A percentile compares a stretch with the other conserved stretches of the same genome.
Conservation (phyloP, 345 rosid genomes). For the Boechera divaricarpa region DNA sequence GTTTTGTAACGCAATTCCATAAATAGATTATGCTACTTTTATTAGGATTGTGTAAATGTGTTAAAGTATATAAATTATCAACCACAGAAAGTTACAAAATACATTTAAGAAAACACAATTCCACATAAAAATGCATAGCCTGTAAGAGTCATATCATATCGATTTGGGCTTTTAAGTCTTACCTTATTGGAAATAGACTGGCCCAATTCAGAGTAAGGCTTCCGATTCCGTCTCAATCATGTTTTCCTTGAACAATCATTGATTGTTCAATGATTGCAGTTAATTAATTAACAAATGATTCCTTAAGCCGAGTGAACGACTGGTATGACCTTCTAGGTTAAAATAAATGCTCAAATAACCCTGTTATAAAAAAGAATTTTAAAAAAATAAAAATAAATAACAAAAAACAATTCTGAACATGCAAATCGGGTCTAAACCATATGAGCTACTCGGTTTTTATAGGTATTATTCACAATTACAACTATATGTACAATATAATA, state of each 20-base stretch:
- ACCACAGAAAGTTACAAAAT: not conserved
- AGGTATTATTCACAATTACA: too few relatives aligned
- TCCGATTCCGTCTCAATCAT: not conserved
- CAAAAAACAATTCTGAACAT: too few relatives aligned
- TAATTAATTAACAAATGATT: conserved; percentile 15
- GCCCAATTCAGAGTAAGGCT: not conserved
- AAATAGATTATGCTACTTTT: not conserved
- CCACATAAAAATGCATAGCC: not conserved
- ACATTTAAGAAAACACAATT: not conserved
- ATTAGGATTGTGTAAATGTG: not conserved
- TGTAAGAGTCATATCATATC: not conserved
- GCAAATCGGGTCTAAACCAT: too few relatives aligned
- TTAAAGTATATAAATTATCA: not conserved
- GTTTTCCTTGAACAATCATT: not conserved
- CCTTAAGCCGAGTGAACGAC: not conserved
- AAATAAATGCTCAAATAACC: too few relatives aligned
- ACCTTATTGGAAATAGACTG: not conserved
- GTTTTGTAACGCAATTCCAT: not conserved
- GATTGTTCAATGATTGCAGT: not conserved
- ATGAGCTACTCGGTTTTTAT: too few relatives aligned
- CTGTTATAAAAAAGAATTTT: too few relatives aligned
- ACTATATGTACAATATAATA: too few relatives aligned
- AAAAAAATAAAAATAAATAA: too few relatives aligned
- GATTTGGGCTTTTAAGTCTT: not conserved
- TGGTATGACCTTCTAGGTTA: too few relatives aligned